Conservation (phyloP, 2,329 filamentous ascomycete species). For the Chrysosporium keratinophilum region DNA sequence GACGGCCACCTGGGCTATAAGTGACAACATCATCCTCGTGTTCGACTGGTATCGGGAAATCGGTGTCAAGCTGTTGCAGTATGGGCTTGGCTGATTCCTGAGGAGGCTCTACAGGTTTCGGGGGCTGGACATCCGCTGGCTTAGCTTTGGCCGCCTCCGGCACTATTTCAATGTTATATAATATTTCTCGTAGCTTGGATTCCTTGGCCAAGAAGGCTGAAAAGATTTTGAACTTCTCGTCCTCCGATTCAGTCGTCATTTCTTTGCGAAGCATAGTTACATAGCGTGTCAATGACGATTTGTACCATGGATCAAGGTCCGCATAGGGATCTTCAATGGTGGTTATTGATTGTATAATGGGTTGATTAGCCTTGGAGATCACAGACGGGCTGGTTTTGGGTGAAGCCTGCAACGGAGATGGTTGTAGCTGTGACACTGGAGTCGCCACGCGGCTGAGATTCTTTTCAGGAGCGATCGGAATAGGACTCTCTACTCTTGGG, state of each 20-base stretch:
- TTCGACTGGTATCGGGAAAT: conserved; percentile 7
- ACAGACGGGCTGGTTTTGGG: conserved; percentile 3
- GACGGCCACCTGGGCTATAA: conserved; percentile 47
- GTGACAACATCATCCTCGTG: conserved; percentile 25
- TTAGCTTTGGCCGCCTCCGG: conserved; percentile 20
- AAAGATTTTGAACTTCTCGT: conserved; percentile 46
- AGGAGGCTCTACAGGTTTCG: background rate
- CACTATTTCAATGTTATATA: conserved; percentile 40
- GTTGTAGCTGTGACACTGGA: conserved; percentile 9
- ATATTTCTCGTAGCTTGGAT: conserved; percentile 38
- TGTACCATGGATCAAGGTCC: conserved; percentile 49
- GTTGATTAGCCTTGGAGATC: conserved; percentile 7
- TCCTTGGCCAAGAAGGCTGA: conserved; percentile 42
- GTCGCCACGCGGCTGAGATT: conserved; percentile 7
- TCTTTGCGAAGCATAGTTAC: conserved; percentile 47
- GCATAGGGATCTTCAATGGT: conserved; percentile 38
- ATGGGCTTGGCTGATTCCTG: conserved; percentile 2
- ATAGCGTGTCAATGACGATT: conserved; percentile 46
- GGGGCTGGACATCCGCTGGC: conserved; percentile 13
- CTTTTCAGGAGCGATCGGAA: background rate
- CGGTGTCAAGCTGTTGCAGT: conserved; percentile 2
- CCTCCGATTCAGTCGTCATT: conserved; percentile 37
- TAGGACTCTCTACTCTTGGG: background rate
- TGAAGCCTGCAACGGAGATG: conserved; percentile 8
- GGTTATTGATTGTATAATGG: conserved; percentile 11